Evolutionary conservation across 2,329 filamentous ascomycete genomes (phyloP).

Genomic region (Aureobasidium subglaciale): DNA sequence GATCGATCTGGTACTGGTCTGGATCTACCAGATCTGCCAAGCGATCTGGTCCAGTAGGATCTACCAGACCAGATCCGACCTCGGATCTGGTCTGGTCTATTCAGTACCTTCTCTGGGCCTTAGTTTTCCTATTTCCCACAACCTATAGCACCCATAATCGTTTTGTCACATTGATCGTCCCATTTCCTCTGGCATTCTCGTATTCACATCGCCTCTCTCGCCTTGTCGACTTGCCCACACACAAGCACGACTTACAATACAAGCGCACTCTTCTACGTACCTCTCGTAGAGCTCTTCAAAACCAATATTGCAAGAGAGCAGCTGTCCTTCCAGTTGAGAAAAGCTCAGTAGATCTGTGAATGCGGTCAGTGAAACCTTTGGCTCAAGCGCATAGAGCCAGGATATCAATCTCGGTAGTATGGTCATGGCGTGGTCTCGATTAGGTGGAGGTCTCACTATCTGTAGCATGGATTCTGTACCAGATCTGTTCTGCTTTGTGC

Average conservation of each 20-base stretch:
- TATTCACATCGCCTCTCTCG: background rate
- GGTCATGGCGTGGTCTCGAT: background rate
- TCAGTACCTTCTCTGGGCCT: background rate
- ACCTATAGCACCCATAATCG: too few relatives aligned
- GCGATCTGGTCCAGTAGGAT: background rate
- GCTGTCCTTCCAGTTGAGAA: background rate
- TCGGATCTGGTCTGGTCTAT: background rate
- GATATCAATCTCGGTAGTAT: background rate
- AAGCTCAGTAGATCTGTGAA: conserved; percentile 4
- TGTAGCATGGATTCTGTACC: background rate
- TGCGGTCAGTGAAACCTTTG: background rate
- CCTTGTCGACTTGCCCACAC: conserved; percentile 1
- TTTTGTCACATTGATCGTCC: background rate
- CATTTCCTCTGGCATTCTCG: background rate
- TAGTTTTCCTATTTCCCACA: too few relatives aligned
- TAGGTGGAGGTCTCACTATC: background rate
- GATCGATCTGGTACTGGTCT: background rate
- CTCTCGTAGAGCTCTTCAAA: background rate
- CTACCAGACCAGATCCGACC: background rate
- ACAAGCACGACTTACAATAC: conserved; percentile 8
- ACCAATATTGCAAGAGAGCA: background rate
- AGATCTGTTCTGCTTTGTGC: background rate
- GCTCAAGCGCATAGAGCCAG: conserved; percentile 1
- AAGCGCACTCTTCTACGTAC: background rate
- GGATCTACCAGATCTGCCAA: background rate